These are phyloP conservation scores for Mucor mucedo DNA, from an alignment of 371 early-diverging fungal genomes.

Conservation along the genomic window DNA sequence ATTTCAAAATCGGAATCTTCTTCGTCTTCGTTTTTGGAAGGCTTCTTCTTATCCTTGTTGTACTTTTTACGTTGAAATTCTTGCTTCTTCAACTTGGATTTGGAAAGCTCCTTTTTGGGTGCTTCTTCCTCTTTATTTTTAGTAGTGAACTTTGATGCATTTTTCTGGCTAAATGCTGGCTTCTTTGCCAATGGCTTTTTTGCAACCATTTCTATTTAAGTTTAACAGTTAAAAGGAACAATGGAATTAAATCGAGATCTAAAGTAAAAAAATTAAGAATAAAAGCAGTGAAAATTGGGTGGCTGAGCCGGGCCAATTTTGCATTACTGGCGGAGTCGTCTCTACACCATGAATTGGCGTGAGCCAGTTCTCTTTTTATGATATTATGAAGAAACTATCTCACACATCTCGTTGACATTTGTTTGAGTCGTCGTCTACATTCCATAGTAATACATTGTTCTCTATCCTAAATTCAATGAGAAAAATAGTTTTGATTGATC, in stretches of 20 bases:
- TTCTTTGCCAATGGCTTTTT: slow-evolving; percentile 20
- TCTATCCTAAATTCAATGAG: too few relatives aligned
- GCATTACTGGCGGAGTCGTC: neutral
- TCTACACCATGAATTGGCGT: too few relatives aligned
- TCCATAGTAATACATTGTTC: too few relatives aligned
- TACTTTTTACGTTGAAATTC: slow-evolving; percentile 46
- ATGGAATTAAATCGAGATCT: neutral
- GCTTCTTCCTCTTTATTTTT: slow-evolving; percentile 10
- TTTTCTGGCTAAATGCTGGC: slow-evolving; percentile 3
- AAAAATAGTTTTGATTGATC: too few relatives aligned
- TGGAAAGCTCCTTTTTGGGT: slow-evolving; percentile 26
- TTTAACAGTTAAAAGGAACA: neutral
- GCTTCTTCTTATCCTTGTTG: slow-evolving; percentile 37
- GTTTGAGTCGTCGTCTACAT: too few relatives aligned
- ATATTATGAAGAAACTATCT: too few relatives aligned
- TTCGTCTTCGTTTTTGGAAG: slow-evolving; percentile 15
- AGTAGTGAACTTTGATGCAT: neutral
- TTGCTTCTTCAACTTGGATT: slow-evolving; percentile 37
- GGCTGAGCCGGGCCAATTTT: neutral
- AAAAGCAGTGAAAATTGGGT: slow-evolving; percentile 1
- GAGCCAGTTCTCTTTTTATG: too few relatives aligned
- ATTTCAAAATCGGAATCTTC: slow-evolving; percentile 45
- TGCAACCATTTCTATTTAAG: slow-evolving; percentile 11
- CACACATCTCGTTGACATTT: too few relatives aligned
- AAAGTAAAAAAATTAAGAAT: neutral